Base-by-base conservation (phyloP, 2,329 filamentous ascomycete species). In the Xylariomycetidae sp. region DNA sequence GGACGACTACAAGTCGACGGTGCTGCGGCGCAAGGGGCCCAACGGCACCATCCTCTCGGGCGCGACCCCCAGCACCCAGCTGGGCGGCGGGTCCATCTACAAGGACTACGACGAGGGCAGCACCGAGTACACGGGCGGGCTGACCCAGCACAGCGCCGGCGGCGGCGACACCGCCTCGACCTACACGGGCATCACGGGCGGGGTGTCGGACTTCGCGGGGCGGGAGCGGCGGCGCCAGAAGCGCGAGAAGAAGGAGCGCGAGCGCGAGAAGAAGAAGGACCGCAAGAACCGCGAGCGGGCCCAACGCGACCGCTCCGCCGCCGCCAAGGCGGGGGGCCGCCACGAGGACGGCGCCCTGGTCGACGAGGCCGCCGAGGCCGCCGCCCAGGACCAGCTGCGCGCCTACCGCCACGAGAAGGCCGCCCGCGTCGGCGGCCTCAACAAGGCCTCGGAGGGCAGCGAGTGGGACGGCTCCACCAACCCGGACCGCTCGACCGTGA, bases 1-100 rank as follows among this genome's bases (percentile, higher is more conserved):
- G 90, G 90, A 96, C 5, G 92, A 98, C 54, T 98, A 98, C 76
- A 96, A 96, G 59, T 82, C 84, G 2, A 95, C 90, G 0, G 92
- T 98, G 2, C 64, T 98, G 28, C 76, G 92, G 25, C 83, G 89
- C 33, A 88, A 83, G 52, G 89, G 88, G 1, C 87, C 89, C 5
- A 89, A 95, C 61, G 90, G 90, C 25, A 89, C 83, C 27, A 79
- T 90, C 2, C 69, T 95, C 4, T 84, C 79, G 35, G 85, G 86
- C 34, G 89, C 85, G 0, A 95, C 88, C 2, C 77, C 79, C 50
- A 82, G 78, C 49, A 95, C 89, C 2, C 73, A 83, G 43, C 73
- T 95, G 0, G 90, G 90, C n/a, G 88, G 87, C 30, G 87, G 87
- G 27, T 90, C 84, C 60, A 77, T 92, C 10, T 86, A 85, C 60